A percentile compares a stretch with the other conserved stretches of the same genome.
phyloP scores from a whole-genome alignment of 2,329 filamentous ascomycete genomes.

The Penicillium sp. region DNA sequence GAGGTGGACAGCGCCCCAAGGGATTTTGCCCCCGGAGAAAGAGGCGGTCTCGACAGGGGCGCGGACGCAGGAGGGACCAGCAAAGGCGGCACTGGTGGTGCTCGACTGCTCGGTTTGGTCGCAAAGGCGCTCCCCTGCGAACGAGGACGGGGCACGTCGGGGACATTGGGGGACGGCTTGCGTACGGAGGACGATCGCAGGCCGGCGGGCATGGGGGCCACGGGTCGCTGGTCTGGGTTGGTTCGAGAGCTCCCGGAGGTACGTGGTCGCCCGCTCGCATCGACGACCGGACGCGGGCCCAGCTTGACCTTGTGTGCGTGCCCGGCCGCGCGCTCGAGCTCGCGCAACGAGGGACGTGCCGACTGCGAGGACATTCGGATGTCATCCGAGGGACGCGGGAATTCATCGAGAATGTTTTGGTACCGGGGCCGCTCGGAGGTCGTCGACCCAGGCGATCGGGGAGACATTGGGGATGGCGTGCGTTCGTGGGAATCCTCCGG shows the following conservation, averaged over 20 bases:
- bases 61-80: slow-evolving; percentile 35
- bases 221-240: slow-evolving; percentile 55
- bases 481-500: slow-evolving; percentile 13
- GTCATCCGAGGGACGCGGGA: slow-evolving; percentile 31
- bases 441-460: slow-evolving; percentile 6
- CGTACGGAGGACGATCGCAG: slow-evolving; percentile 57
- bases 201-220: slow-evolving; percentile 74
- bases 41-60: slow-evolving; percentile 28
- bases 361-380: slow-evolving; percentile 38
- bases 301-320: slow-evolving; percentile 69
- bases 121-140: slow-evolving; percentile 38
- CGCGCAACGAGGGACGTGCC: slow-evolving; percentile 39
- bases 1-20: slow-evolving; percentile 43
- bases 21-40: slow-evolving; percentile 37
- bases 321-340: slow-evolving; percentile 38
- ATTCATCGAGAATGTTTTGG: slow-evolving; percentile 30
- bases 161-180: slow-evolving; percentile 48
- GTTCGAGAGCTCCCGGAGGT: slow-evolving; percentile 45
- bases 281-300: slow-evolving; percentile 71
- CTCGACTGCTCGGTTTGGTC: slow-evolving; percentile 24
- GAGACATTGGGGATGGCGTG: slow-evolving; percentile 15
- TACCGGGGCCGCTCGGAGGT: slow-evolving; percentile 22
- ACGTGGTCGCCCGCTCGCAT: slow-evolving; percentile 56
- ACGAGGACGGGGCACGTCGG: slow-evolving; percentile 35
- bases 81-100: slow-evolving; percentile 35